phyloP scores from a whole-genome alignment of 2,329 filamentous ascomycete species.

The Rhynchosporium graminicola region DNA sequence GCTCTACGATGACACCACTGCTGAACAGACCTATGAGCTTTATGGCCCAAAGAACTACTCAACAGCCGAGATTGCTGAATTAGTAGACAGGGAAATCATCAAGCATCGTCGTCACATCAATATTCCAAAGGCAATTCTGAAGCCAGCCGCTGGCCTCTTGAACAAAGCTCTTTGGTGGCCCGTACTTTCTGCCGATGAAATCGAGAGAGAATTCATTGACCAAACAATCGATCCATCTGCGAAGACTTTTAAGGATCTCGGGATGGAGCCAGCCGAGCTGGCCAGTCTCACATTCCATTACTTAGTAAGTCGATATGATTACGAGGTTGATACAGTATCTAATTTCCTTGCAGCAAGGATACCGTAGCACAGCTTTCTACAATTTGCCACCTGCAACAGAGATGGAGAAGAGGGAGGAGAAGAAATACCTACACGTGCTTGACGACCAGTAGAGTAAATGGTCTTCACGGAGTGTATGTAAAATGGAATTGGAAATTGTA shows the following conservation, averaged over 20 bases:
- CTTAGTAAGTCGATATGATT: constrained; percentile 64
- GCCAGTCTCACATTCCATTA: constrained; percentile 90
- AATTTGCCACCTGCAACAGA: constrained; percentile 94
- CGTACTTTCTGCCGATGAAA: constrained; percentile 76
- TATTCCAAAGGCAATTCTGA: constrained; percentile 76
- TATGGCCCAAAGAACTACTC: constrained; percentile 93
- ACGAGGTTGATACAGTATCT: constrained; percentile 31
- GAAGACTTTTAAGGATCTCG: constrained; percentile 94
- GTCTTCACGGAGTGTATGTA: constrained; percentile 17
- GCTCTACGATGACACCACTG: constrained; percentile 87
- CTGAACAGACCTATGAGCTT: constrained; percentile 88
- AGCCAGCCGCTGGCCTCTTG: constrained; percentile 71
- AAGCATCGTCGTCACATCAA: constrained; percentile 91
- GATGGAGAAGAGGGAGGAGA: constrained; percentile 91
- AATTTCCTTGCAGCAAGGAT: constrained; percentile 69
- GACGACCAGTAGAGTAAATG: constrained; percentile 71
- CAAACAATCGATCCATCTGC: constrained; percentile 87
- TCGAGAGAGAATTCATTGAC: constrained; percentile 91
- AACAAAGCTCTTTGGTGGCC: constrained; percentile 92
- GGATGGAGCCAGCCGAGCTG: constrained; percentile 85
- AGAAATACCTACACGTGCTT: constrained; percentile 93
- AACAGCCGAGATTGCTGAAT: constrained; percentile 78
- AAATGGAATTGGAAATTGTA: constrained; percentile 22
- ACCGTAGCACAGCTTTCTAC: constrained; percentile 84
- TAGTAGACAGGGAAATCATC: constrained; percentile 91